Evolutionary conservation across 306 rosid genomes (phyloP).

Genomic region (Pachyrhizus erosus): DNA sequence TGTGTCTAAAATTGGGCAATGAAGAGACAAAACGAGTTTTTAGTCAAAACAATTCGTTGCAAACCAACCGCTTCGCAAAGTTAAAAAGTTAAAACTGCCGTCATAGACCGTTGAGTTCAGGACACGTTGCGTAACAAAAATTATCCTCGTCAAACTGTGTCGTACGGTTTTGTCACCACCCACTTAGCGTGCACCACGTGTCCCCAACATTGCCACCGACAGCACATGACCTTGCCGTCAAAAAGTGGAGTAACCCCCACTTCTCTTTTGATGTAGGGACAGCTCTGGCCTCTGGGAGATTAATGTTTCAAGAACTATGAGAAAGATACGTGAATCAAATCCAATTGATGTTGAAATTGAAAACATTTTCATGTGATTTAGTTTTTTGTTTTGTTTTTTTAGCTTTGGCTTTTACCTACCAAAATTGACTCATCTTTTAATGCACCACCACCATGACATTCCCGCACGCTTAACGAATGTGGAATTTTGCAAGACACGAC

Average conservation of each 20-base stretch:
- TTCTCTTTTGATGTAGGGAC: neutral
- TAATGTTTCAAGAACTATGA: neutral
- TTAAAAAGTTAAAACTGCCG: conserved; percentile 25
- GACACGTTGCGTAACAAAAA: conserved; percentile 36
- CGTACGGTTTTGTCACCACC: conserved; percentile 3
- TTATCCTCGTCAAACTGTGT: neutral
- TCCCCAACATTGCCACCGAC: conserved; percentile 24
- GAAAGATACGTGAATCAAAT: conserved; percentile 13
- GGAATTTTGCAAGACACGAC: conserved; percentile 11
- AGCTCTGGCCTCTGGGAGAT: neutral
- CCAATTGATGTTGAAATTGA: neutral
- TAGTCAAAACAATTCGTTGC: neutral
- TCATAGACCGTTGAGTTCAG: conserved; percentile 3
- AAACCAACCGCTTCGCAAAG: conserved; percentile 11
- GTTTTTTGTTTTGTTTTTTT: neutral
- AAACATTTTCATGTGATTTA: neutral
- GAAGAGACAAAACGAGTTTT: conserved; percentile 5
- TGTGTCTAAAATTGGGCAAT: neutral
- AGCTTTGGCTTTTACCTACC: neutral
- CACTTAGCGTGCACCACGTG: neutral
- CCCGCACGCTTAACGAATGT: neutral
- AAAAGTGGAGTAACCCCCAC: conserved; percentile 15
- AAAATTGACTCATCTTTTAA: conserved; percentile 2
- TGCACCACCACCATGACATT: conserved; percentile 8
- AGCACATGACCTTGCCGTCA: conserved; percentile 32